Percentiles rank a stretch among this genome's conserved stretches.
Conservation (phyloP, 257 asterid species). For the Solanum commersonii region DNA sequence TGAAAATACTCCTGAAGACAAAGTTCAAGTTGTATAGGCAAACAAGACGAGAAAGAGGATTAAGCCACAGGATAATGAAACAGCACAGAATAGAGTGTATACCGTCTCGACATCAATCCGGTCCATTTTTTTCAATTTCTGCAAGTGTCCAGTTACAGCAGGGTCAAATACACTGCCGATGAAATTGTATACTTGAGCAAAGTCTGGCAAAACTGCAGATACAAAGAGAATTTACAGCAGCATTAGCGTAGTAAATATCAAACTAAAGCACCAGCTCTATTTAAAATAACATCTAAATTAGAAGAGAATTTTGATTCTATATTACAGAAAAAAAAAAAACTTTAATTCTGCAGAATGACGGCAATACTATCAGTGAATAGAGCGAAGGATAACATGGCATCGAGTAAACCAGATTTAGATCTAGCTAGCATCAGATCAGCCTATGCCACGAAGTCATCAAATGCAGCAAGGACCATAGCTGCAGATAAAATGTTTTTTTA, state of each 20-base stretch:
- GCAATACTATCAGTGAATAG: background rate
- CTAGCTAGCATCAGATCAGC: background rate
- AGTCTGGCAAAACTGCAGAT: slow-evolving; percentile 88
- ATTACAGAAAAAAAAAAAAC: background rate
- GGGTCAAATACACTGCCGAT: slow-evolving; percentile 95
- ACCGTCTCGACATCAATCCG: slow-evolving; percentile 93
- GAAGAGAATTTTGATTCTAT: background rate
- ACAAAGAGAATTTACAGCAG: slow-evolving; percentile 1
- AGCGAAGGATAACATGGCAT: background rate
- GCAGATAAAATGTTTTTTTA: background rate
- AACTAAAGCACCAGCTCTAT: background rate
- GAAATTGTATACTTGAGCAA: slow-evolving; percentile 83
- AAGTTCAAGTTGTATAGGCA: background rate
- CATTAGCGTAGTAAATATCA: background rate
- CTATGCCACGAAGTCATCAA: background rate
- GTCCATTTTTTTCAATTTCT: slow-evolving; percentile 79
- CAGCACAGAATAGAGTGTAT: slow-evolving; percentile 26
- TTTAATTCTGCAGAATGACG: background rate
- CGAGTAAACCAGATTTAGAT: background rate
- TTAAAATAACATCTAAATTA: background rate
- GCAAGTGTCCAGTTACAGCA: slow-evolving; percentile 58
- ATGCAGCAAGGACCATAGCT: background rate
- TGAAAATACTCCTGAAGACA: background rate
- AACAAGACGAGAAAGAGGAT: background rate
- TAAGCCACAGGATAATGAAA: background rate